Percentiles rank a stretch among this genome's conserved stretches.
These are phyloP conservation scores for Metschnikowia baotianmanensis DNA, from an alignment of 805 yeast genomes.

Conservation along the genomic window DNA sequence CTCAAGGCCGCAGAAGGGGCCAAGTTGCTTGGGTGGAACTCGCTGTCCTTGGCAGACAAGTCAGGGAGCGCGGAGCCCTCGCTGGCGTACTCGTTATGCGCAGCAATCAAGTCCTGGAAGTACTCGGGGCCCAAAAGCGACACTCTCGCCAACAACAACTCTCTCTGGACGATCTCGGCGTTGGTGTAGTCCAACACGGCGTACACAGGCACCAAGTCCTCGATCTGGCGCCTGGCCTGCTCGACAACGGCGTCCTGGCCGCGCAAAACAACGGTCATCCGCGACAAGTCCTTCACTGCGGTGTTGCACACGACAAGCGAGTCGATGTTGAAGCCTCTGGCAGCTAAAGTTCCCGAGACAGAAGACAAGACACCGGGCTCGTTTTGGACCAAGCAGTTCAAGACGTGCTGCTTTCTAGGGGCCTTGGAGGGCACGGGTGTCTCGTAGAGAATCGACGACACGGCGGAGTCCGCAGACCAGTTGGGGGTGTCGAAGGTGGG, in stretches of 20 bases:
- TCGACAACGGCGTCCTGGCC: conserved; percentile 97
- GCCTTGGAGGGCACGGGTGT: conserved; percentile 66
- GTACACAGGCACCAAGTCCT: conserved; percentile 96
- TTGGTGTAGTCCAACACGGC: conserved; percentile 94
- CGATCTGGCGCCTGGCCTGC: conserved; percentile 97
- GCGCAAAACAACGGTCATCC: conserved; percentile 93
- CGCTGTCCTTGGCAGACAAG: conserved; percentile 42
- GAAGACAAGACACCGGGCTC: conserved; percentile 97
- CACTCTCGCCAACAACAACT: conserved; percentile 85
- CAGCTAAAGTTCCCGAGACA: conserved; percentile 93
- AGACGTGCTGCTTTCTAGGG: conserved; percentile 79
- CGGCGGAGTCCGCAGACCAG: conserved; percentile 97
- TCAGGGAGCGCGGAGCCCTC: conserved; percentile 43
- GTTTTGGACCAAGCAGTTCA: conserved; percentile 96
- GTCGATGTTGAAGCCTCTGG: conserved; percentile 97
- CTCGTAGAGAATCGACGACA: conserved; percentile 90
- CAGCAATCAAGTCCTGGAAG: conserved; percentile 89
- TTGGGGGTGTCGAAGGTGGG: conserved; percentile 92
- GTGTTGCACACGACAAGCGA: conserved; percentile 96
- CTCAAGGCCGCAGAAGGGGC: conserved; percentile 90
- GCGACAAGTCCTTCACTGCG: conserved; percentile 88
- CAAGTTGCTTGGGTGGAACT: conserved; percentile 84
- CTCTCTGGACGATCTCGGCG: conserved; percentile 87
- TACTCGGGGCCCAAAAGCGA: conserved; percentile 97
- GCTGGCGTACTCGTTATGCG: conserved; percentile 56